Base-by-base conservation (phyloP, 768 basidiomycete species). In the Tephrocybe sp. region DNA sequence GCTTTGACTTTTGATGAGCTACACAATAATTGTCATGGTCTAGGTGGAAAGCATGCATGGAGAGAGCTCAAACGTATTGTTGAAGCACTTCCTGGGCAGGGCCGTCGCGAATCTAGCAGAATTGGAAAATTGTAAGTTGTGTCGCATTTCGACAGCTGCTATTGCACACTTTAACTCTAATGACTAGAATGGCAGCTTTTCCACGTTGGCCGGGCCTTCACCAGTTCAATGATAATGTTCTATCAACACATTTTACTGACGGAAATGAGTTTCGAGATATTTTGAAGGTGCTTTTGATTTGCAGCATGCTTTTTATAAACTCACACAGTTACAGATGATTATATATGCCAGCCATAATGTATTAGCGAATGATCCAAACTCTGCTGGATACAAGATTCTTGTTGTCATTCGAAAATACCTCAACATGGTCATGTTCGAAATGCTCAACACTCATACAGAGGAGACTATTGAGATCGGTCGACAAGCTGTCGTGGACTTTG, bases 1-100 rank as follows among this genome's bases (percentile, higher is more conserved):
- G 65, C 69, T 23, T 19, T 68, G 3, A 69, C 68, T 9, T 76
- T 67, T 45, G 74, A 78, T 54, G 57, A 57, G 2, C 60, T 77
- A 12, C 75, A 77, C 53, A 57, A 52, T 9, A 59, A 70, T 44
- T 45, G 64, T 40, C 42, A 40, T 21, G 75, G 74, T 4, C 24
- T 73, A 2, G 64, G 57, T 51, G 62, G 63, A 0, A 58, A 67
- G 21, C 73, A 75, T 45, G 23, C 75, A 0, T 66, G 60, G 19
- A 24, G 15, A 5, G 48, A 66, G 23, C 5, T 69, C 10, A 61
- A 66, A 48, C 34, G 22, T 4, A 37, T 60, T 37, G 24, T 69
- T 3, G 44, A 53, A 0, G 39, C 7, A 21, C 39, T 21, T 23
- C 3, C 4, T 7, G 6, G 16, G 0, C 52, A 60, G 9, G 57